A percentile compares a stretch with the other conserved stretches of the same genome.
phyloP scores from a whole-genome alignment of 257 asterid genomes.

The Orobanche coerulescens region DNA sequence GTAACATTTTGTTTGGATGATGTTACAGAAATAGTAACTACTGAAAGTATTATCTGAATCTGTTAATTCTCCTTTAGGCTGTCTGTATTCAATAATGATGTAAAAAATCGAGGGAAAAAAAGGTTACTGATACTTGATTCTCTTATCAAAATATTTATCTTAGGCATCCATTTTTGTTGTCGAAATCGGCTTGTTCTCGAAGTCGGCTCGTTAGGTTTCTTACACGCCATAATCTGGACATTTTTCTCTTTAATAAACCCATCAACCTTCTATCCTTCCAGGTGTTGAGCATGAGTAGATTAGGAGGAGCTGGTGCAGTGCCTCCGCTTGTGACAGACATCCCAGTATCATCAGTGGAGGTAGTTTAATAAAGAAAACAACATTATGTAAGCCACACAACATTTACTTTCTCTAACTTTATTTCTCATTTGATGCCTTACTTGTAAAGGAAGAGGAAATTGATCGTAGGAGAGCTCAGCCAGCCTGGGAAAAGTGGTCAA shows the following conservation, averaged over 20 bases:
- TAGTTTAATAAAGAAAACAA: constrained; percentile 24
- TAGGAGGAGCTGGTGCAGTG: constrained; percentile 96
- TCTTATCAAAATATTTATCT: background rate
- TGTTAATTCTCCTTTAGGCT: too few species aligned
- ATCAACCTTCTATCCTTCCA: constrained; percentile 26
- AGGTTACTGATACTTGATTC: constrained; percentile 1
- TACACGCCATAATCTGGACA: constrained; percentile 15
- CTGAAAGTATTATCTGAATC: constrained; percentile 1
- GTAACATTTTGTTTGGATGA: background rate
- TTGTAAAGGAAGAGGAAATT: constrained; percentile 66
- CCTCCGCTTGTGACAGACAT: constrained; percentile 91
- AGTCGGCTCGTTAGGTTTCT: constrained; percentile 6
- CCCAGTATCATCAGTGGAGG: constrained; percentile 76
- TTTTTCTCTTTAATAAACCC: constrained; percentile 6
- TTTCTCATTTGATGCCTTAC: background rate
- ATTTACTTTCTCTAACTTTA: background rate
- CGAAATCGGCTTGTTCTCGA: too few species aligned
- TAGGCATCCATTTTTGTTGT: background rate
- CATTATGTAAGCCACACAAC: background rate
- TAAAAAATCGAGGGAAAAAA: too few species aligned
- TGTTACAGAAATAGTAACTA: background rate
- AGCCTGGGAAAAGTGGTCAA: constrained; percentile 96
- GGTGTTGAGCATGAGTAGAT: constrained; percentile 98
- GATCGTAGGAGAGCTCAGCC: constrained; percentile 69
- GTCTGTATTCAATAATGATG: background rate